Evolutionary conservation across 306 rosid species (phyloP).

Genomic region (Pachyrhizus erosus): DNA sequence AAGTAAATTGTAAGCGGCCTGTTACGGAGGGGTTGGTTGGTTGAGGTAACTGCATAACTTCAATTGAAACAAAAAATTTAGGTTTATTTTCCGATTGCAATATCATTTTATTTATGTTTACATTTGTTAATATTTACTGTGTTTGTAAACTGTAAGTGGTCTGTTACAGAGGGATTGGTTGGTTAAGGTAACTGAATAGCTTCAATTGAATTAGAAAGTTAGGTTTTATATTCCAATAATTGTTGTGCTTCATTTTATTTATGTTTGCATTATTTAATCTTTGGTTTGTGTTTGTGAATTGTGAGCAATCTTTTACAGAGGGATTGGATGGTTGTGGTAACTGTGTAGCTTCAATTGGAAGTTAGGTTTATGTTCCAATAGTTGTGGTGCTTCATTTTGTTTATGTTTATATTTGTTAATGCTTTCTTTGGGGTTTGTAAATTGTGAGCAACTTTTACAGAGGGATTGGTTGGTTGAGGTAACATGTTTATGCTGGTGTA

Average conservation of each 20-base stretch:
- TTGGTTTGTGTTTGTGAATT: neutral
- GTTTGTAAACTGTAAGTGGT: neutral
- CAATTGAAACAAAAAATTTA: neutral
- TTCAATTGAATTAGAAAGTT: neutral
- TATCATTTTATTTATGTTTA: neutral
- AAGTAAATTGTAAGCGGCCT: neutral
- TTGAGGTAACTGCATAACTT: neutral
- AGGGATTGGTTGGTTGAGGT: neutral
- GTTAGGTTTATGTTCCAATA: neutral
- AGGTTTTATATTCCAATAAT: neutral
- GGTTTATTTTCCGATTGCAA: neutral
- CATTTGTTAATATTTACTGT: neutral
- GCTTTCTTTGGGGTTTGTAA: neutral
- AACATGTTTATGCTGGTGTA: slow-evolving; percentile 45
- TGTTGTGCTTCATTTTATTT: neutral
- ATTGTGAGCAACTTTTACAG: neutral
- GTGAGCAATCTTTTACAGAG: neutral
- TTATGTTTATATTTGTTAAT: neutral
- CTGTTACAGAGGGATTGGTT: neutral
- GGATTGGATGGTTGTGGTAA: slow-evolving; percentile 13
- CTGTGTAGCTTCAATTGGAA: neutral
- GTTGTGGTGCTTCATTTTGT: neutral
- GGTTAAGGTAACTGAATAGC: neutral
- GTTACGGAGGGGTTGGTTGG: neutral
- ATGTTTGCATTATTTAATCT: neutral